These are phyloP conservation scores for Strobilomyces echinocephalus DNA, from an alignment of 768 basidiomycete genomes.

Conservation along the genomic window DNA sequence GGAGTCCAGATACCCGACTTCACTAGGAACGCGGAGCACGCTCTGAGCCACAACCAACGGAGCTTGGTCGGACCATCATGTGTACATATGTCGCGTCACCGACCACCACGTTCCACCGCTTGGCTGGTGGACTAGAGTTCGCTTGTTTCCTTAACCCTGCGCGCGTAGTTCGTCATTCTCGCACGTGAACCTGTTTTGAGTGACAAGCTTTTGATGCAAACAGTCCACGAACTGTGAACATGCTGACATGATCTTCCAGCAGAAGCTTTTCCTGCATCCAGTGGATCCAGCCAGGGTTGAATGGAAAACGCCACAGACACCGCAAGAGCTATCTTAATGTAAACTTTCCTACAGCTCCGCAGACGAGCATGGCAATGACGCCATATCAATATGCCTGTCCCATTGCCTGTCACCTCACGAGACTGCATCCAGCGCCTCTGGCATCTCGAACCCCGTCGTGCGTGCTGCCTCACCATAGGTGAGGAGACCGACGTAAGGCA, in stretches of 20 bases:
- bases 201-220: slow-evolving; percentile 22
- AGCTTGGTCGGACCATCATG: not conserved
- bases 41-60: slow-evolving; percentile 14
- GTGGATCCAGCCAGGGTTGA: slow-evolving; percentile 5
- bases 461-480: slow-evolving; percentile 70
- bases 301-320: slow-evolving; percentile 11
- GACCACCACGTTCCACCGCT: not conserved
- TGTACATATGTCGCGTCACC: not conserved
- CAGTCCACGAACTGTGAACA: slow-evolving; percentile 1
- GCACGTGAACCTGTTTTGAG: slow-evolving; percentile 11
- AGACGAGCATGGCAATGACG: slow-evolving; percentile 12
- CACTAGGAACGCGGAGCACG: slow-evolving; percentile 20
- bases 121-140: slow-evolving; percentile 1
- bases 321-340: slow-evolving; percentile 15
- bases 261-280: slow-evolving; percentile 3
- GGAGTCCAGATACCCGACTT: not conserved
- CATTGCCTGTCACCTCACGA: slow-evolving; percentile 13
- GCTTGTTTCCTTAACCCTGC: slow-evolving; percentile 8
- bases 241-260: not conserved
- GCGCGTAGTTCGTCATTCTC: slow-evolving; percentile 2
- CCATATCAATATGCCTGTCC: slow-evolving; percentile 7
- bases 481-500: slow-evolving; percentile 83
- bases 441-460: slow-evolving; percentile 36
- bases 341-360: slow-evolving; percentile 14
- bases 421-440: slow-evolving; percentile 30